Base-by-base conservation (phyloP, 352 stramenopile species). In the Globisporangium perplexum region DNA sequence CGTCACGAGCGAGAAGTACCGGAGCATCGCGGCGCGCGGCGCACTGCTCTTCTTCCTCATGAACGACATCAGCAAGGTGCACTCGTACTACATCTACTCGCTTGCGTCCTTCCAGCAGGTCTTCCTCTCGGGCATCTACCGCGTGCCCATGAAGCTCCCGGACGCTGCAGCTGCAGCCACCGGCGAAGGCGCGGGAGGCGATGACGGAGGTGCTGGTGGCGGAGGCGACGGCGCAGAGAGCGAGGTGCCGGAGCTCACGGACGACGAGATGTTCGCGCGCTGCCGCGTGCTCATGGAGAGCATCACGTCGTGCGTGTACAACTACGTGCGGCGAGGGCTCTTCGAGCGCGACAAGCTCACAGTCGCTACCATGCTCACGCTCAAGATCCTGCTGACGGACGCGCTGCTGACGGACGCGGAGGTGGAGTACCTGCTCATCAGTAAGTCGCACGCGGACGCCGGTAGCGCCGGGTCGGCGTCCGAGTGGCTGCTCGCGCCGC, bases 1-100 rank as follows among this genome's bases (percentile, higher is more conserved):
- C 41, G 68, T 97, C 47, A 98, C 93, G 36, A 97, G 85, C 62
- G 91, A 98, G 66, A 98, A 98, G 64, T 98, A 98, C 60, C 84
- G 95, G 10, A 88, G 86, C 35, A 97, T 98, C 50, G 95, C 95
- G 7, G 94, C 93, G 8, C 78, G 95, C 45, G 91, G 89, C 11
- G 96, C 90, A 7, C 62, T 98, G 55, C 72, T 98, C 4, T 98
- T 98, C 76, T 98, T 98, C 82, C 65, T 98, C 30, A 98, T 98
- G 92, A 98, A 97, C 67, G 88, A 98, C 53, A 93, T 98, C 58
- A 90, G 86, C 64, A 98, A 98, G 70, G 91, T 98, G 20, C 93
- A 98, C 57, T 96, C 88, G 47, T 98, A 98, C 74, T 98, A 98
- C 68, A 98, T 98, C 59, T 98, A 98, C 65, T 98, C 88, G 31